phyloP scores from a whole-genome alignment of 768 basidiomycete genomes.

The Lactarius pseudohatsudake region DNA sequence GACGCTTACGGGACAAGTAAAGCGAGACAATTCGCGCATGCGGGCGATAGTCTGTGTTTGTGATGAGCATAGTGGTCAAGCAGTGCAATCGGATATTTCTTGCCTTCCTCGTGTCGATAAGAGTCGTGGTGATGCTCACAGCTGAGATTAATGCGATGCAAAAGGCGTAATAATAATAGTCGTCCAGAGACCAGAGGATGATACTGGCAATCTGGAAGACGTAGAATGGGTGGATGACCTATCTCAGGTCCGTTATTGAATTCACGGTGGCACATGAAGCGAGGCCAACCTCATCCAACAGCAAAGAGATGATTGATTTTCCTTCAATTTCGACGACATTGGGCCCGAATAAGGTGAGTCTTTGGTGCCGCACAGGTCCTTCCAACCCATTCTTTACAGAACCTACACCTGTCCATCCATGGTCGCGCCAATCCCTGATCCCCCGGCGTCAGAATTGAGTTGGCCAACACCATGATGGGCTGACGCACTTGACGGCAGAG shows the following conservation, averaged over 20 bases:
- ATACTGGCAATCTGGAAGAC: conserved; percentile 98
- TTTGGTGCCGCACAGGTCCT: conserved; percentile 55
- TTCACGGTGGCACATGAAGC: background rate
- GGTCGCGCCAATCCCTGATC: conserved; percentile 87
- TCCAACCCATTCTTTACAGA: conserved; percentile 67
- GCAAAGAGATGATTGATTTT: conserved; percentile 72
- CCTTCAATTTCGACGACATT: conserved; percentile 91
- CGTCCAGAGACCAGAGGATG: conserved; percentile 88
- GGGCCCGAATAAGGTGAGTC: conserved; percentile 71
- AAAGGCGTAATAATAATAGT: conserved; percentile 97
- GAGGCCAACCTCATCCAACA: conserved; percentile 80
- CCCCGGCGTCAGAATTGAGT: background rate
- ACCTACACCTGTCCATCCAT: conserved; percentile 60
- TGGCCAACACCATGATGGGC: background rate
- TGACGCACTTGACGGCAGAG: conserved; percentile 67
- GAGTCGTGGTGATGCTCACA: conserved; percentile 78
- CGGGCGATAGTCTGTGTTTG: conserved; percentile 72
- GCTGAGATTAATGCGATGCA: conserved; percentile 92
- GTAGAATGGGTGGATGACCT: conserved; percentile 97
- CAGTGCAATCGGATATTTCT: conserved; percentile 22
- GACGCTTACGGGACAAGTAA: conserved; percentile 74
- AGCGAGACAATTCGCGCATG: conserved; percentile 96
- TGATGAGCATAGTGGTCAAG: background rate
- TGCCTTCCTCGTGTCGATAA: conserved; percentile 91
- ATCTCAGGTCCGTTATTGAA: background rate